Evolutionary conservation across 2,329 filamentous ascomycete species (phyloP).

Genomic region (Rhinocladiella similis): DNA sequence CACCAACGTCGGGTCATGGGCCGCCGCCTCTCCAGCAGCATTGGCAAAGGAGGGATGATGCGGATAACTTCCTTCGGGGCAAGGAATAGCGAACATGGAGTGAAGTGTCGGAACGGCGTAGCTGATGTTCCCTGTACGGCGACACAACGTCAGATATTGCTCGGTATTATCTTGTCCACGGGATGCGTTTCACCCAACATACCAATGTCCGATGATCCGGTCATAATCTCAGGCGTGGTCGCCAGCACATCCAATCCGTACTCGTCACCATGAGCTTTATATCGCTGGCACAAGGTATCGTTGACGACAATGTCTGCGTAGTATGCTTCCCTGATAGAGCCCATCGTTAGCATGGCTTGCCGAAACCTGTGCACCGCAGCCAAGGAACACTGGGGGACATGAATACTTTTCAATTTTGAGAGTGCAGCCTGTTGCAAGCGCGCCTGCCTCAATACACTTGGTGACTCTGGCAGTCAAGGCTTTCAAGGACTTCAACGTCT

Average conservation of each 20-base stretch:
- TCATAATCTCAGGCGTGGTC: neutral
- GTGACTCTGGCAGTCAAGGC: constrained; percentile 32
- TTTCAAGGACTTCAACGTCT: constrained; percentile 43
- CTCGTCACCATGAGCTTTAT: neutral
- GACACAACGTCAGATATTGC: neutral
- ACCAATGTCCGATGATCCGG: constrained; percentile 2
- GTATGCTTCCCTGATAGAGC: neutral
- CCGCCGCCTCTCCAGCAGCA: neutral
- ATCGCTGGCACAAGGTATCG: neutral
- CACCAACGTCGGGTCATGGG: neutral
- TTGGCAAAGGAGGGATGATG: constrained; percentile 3
- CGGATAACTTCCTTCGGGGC: neutral
- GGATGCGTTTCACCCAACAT: neutral
- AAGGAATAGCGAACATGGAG: neutral
- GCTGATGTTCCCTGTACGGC: neutral
- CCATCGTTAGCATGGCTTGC: constrained; percentile 40
- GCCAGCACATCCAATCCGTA: neutral
- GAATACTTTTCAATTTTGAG: constrained; percentile 29
- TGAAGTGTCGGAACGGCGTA: constrained; percentile 1
- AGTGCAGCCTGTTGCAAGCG: constrained; percentile 38
- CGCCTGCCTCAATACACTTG: constrained; percentile 39
- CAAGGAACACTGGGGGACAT: constrained; percentile 9
- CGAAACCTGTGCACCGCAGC: constrained; percentile 45
- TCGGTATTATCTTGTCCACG: too few species aligned
- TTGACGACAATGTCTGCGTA: constrained; percentile 7